Evolutionary conservation across 306 rosid genomes (phyloP), one percentile per base, ranked within the genome.

Genomic region (Castanea crenata): DNA sequence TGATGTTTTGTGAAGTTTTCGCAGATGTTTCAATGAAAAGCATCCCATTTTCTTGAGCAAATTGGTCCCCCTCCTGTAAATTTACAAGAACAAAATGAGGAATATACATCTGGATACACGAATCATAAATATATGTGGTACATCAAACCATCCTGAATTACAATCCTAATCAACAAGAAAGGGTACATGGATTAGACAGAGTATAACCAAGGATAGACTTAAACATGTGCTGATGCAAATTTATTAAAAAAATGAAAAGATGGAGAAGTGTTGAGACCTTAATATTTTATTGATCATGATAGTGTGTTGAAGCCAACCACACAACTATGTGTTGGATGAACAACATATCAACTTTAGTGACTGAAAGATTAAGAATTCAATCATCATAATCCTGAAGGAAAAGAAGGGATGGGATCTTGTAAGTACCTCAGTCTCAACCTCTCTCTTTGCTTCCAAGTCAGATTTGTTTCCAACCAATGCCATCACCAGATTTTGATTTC

Each of bases 21-120:
- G 98, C 98, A 54, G 97, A 93, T n/a, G 98, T 87, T 87, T 91
- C 97, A 76, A 87, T 85, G 88, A 80, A 91, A 79, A 93, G 89
- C 94, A 91, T 90, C 69, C 93, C 98, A 76, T 91, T 89, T 73
- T 91, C 97, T 72, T 87, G 91, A 21, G 97, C 89, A 87, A 77
- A 90, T 83, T 87, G 86, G 63, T 91, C 90, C 72, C 90, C 98
- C 70, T 84, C 98, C 98, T 93, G 87, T 74, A 70, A 52, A 21
- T 49, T 58, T 7, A 68, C 38, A 25, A 74, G 11, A 76, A 14
- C 29, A 32, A 14, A 54, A n/a, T 20, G 1, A 27, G 21, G 13
- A 20, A 1, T 67, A 34, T 18, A 21, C 11, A 34, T 1, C 51
- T 32, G 3, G 38, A 46, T 18, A 5, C 38, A 31, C 3, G 9